A percentile compares a stretch with the other conserved stretches of the same genome.
Conservation (phyloP, 352 stramenopile genomes). For the Phytophthora megakarya region DNA sequence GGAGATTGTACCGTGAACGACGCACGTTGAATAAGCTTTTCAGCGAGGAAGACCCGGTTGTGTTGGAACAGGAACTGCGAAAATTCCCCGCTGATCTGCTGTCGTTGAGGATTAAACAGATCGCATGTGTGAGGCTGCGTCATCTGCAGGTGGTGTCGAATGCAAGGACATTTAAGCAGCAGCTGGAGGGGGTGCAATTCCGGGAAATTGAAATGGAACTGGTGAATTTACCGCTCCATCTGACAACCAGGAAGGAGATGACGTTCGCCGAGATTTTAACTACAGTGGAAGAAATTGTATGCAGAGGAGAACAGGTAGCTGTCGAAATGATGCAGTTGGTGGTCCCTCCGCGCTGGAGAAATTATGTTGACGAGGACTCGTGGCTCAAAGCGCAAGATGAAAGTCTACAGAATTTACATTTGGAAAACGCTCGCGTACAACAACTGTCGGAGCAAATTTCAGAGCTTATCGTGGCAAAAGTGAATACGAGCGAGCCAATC, state of each 20-base stretch:
- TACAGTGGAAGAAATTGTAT: conserved; percentile 57
- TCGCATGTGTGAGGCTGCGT: conserved; percentile 50
- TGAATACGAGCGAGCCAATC: conserved; percentile 59
- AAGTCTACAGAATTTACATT: conserved; percentile 45
- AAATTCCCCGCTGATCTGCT: conserved; percentile 39
- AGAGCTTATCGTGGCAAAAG: conserved; percentile 53
- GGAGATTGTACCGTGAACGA: conserved; percentile 49
- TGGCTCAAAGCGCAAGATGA: conserved; percentile 54
- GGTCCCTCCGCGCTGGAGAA: conserved; percentile 50
- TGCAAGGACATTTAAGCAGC: conserved; percentile 39
- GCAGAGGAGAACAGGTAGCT: conserved; percentile 56
- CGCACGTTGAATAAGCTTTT: conserved; percentile 52
- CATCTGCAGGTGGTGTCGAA: conserved; percentile 50
- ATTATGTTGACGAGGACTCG: conserved; percentile 39
- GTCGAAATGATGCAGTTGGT: conserved; percentile 54
- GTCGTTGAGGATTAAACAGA: conserved; percentile 52
- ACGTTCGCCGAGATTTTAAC: conserved; percentile 67
- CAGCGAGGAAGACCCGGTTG: conserved; percentile 20
- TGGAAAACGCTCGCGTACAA: conserved; percentile 48
- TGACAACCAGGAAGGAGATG: conserved; percentile 50
- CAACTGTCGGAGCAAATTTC: conserved; percentile 47
- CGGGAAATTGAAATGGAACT: conserved; percentile 47
- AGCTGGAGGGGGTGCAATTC: conserved; percentile 48
- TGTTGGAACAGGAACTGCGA: conserved; percentile 39
- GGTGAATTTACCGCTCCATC: conserved; percentile 39